Conservation (phyloP, 2,329 filamentous ascomycete genomes). For the Claviceps fusiformis region DNA sequence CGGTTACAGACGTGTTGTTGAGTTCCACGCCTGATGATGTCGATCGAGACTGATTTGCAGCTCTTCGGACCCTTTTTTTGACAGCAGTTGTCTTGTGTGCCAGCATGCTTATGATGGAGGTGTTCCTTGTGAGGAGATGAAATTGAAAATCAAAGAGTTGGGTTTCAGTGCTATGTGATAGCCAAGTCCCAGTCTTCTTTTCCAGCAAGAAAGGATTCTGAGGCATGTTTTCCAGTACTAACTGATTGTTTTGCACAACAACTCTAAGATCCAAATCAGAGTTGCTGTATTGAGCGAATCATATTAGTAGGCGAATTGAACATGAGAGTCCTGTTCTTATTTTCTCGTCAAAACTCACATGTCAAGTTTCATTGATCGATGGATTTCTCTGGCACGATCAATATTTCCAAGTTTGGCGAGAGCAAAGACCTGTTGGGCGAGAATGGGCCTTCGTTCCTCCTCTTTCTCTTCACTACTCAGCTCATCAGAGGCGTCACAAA, state of each 20-base stretch:
- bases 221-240: slow-evolving; percentile 25
- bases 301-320: slow-evolving; percentile 14
- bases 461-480: slow-evolving; percentile 61
- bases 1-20: slow-evolving; percentile 32
- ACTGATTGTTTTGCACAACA: slow-evolving; percentile 52
- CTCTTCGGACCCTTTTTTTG: slow-evolving; percentile 30
- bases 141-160: slow-evolving; percentile 61
- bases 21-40: slow-evolving; percentile 19
- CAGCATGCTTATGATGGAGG: slow-evolving; percentile 49
- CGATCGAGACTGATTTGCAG: slow-evolving; percentile 18
- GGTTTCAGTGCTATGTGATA: slow-evolving; percentile 40
- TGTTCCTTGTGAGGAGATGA: slow-evolving; percentile 42
- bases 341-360: slow-evolving; percentile 34
- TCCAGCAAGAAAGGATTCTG: slow-evolving; percentile 57
- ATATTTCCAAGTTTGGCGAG: slow-evolving; percentile 51
- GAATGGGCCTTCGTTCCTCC: slow-evolving; percentile 60
- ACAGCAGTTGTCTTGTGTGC: slow-evolving; percentile 55
- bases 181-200: slow-evolving; percentile 42
- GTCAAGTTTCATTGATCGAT: slow-evolving; percentile 44
- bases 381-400: slow-evolving; percentile 50
- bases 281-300: slow-evolving; percentile 30
- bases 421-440: slow-evolving; percentile 64
- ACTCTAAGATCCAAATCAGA: slow-evolving; percentile 52
- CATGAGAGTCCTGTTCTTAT: background rate
- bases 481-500: slow-evolving; percentile 64